A percentile compares a stretch with the other conserved stretches of the same genome.
phyloP scores from a whole-genome alignment of 2,329 filamentous ascomycete species.

The Fusarium luffae region DNA sequence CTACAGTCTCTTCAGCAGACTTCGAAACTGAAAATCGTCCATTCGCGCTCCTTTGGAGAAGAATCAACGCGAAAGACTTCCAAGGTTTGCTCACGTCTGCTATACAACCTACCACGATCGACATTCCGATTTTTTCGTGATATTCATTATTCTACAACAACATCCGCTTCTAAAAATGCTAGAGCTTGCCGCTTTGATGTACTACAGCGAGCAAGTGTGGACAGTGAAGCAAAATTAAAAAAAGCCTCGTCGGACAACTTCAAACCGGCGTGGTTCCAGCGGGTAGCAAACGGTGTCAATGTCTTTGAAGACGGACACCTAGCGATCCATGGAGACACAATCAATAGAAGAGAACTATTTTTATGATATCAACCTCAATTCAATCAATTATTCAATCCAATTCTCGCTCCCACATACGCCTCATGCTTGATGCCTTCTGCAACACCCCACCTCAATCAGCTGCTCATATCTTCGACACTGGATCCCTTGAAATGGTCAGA shows the following conservation, averaged over 20 bases:
- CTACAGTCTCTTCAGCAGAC: neutral
- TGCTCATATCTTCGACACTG: slow-evolving; percentile 49
- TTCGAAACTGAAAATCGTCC: neutral
- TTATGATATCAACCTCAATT: slow-evolving; percentile 9
- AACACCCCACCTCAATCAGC: no score
- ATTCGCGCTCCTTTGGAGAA: slow-evolving; percentile 18
- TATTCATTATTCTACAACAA: neutral
- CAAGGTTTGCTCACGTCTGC: slow-evolving; percentile 37
- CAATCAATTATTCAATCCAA: slow-evolving; percentile 7
- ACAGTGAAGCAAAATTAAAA: slow-evolving; percentile 74
- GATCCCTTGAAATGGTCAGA: slow-evolving; percentile 28
- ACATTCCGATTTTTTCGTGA: slow-evolving; percentile 3
- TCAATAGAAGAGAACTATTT: neutral
- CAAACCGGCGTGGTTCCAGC: slow-evolving; percentile 44
- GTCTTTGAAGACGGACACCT: slow-evolving; percentile 46
- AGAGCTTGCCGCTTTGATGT: slow-evolving; percentile 71
- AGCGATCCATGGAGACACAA: slow-evolving; percentile 53
- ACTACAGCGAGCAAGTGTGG: slow-evolving; percentile 73
- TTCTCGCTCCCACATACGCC: neutral
- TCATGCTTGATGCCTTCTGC: neutral
- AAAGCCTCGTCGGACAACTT: slow-evolving; percentile 42
- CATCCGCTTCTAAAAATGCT: slow-evolving; percentile 69
- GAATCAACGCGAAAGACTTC: slow-evolving; percentile 19
- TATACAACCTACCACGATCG: neutral
- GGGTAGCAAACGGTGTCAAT: slow-evolving; percentile 47